Conservation (phyloP, 371 early-diverging fungal species). For the Mucor mucedo region DNA sequence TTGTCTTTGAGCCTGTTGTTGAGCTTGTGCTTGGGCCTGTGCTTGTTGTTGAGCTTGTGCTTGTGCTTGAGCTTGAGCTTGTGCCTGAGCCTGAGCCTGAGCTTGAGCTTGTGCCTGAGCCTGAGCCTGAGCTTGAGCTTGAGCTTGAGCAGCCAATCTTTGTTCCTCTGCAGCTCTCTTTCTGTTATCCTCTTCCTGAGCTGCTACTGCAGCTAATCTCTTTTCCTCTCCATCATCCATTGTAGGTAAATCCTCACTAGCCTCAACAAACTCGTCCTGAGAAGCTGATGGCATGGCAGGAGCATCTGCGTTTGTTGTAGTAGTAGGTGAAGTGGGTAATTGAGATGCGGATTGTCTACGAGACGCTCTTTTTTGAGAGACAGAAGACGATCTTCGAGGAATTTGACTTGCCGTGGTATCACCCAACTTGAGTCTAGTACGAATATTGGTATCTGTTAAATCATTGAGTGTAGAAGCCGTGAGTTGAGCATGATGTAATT, state of each 20-base stretch:
- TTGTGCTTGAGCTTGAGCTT: conserved; percentile 2
- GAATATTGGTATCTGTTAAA: conserved; percentile 45
- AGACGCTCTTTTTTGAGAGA: conserved; percentile 41
- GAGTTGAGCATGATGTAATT: conserved; percentile 56
- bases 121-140: neutral
- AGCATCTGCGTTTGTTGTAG: conserved; percentile 24
- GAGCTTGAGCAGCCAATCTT: conserved; percentile 11
- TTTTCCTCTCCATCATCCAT: conserved; percentile 10
- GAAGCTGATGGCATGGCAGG: conserved; percentile 3
- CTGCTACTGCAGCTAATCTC: conserved; percentile 3
- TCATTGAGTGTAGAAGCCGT: conserved; percentile 52
- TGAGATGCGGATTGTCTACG: conserved; percentile 35
- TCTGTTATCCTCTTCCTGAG: conserved; percentile 15
- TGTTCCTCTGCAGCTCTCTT: conserved; percentile 15
- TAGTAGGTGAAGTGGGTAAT: conserved; percentile 27
- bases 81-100: conserved; percentile 6
- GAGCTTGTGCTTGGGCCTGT: conserved; percentile 8
- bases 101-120: conserved; percentile 10
- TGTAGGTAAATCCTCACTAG: conserved; percentile 31
- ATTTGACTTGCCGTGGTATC: conserved; percentile 29
- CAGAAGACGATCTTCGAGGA: conserved; percentile 41
- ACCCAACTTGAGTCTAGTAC: conserved; percentile 48
- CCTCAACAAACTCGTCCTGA: conserved; percentile 44
- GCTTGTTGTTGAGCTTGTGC: neutral
- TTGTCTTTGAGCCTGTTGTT: neutral